Base-by-base conservation (phyloP, 345 rosid genomes). In the Durio zibethinus region DNA sequence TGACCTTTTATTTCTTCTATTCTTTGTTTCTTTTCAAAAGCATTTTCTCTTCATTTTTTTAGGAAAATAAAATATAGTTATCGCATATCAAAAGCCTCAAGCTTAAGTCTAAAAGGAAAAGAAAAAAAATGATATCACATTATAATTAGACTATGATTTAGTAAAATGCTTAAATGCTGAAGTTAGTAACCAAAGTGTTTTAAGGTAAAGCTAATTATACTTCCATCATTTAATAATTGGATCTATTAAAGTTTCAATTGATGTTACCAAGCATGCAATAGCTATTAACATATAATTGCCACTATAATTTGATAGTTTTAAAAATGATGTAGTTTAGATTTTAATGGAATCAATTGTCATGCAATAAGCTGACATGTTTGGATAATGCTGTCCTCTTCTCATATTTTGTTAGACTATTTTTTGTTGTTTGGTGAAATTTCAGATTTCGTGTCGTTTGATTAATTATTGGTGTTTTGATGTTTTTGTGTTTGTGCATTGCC, bases 111-210 rank as follows among this genome's bases (percentile, higher is more conserved):
- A n/a, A n/a, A n/a, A n/a, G n/a, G n/a, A 33, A 33, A 33, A 33
- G 4, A 33, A 33, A 33, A 33, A 33, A 33, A 33, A 33, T 33
- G 1, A 33, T 43, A 76, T 25, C 42, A 59, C 12, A 8, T 66
- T 60, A 25, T 50, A 10, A 65, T 14, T 31, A 21, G 54, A 35
- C 29, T 27, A 68, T 60, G 36, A 45, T 45, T 82, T 43, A 35
- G 20, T 29, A 50, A 0, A 79, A 79, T 74, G 20, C 63, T 76
- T 56, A 18, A 53, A 45, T 36, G 62, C 63, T 76, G 31, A 38
- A 38, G 33, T 4, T 16, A 40, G 20, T 36, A 14, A 50, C 48
- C 29, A 25, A 10, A 60, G 72, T 79, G 72, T 53, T 52, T 43
- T 33, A 48, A 67, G 64, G n/a, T n/a, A n/a, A n/a, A n/a, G n/a